Base-by-base conservation (phyloP, 1,139 yeast species). In the Magnusiomyces tetraspermus region DNA sequence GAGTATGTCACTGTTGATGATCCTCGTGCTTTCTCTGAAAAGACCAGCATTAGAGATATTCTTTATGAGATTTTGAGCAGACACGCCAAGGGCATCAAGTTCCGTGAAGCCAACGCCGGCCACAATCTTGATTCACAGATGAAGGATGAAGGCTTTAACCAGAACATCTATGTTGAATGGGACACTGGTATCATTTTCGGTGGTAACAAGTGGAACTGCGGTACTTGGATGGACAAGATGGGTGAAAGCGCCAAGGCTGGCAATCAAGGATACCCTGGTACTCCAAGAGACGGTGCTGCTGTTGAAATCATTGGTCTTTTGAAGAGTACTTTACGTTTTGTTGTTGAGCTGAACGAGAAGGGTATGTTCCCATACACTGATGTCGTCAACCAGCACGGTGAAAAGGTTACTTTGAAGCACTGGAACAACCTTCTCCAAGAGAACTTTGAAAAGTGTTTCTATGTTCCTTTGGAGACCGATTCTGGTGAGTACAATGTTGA, bases 221-320 rank as follows among this genome's bases (percentile, higher is more conserved):
- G 98, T 23, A 92, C 98, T 0, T 92, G 98, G 98, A 92, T 90
- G 97, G 98, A 92, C 70, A 92, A 92, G 71, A 92, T 92, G 97
- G 98, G 98, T 22, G 98, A 92, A 71, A 86, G 96, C 64, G 80
- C 70, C 50, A 73, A 70, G 55, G 97, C 98, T 0, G 85, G 86
- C 1, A 83, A 82, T 56, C 85, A 83, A 63, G 98, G 98, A 17
- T 74, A 79, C 42, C 98, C 98, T 0, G 98, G 97, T 1, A 92
- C 98, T 0, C 97, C 98, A 38, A 78, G 98, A 66, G 96, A 90
- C 68, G 98, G 98, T 45, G 96, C 97, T 1, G 97, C 96, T 1
- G 76, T 92, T 54, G 98, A 92, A 68, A 84, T 92, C 55, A 89
- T 81, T 63, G 98, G 97, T 0, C 72, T 92, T 58, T 71, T 92